These are phyloP conservation scores for Chlorophyllum brunneum DNA, from an alignment of 768 basidiomycete species.

Conservation along the genomic window DNA sequence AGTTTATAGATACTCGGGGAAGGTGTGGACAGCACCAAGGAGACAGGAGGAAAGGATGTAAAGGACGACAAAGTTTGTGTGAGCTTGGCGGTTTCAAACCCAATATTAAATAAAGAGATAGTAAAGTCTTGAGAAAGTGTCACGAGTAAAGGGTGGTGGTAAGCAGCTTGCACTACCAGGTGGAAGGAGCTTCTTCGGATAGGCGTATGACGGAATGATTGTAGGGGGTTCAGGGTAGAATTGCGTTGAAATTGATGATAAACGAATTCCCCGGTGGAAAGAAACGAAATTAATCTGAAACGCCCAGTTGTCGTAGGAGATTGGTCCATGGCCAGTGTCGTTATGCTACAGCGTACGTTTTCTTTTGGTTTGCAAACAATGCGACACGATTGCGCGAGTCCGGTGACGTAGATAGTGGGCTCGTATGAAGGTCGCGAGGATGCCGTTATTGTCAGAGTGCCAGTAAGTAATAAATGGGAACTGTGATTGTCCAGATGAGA, in stretches of 20 bases:
- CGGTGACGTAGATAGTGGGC: conserved; percentile 36
- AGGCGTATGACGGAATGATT: conserved; percentile 48
- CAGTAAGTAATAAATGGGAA: conserved; percentile 54
- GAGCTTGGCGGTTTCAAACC: conserved; percentile 44
- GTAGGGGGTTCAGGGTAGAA: conserved; percentile 35
- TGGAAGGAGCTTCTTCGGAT: conserved; percentile 34
- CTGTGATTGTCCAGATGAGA: conserved; percentile 14
- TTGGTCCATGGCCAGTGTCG: conserved; percentile 72
- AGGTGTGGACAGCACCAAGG: conserved; percentile 70
- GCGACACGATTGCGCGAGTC: conserved; percentile 31
- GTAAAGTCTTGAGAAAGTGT: conserved; percentile 65
- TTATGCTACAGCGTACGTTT: conserved; percentile 39
- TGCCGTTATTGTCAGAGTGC: conserved; percentile 55
- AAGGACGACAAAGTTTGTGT: conserved; percentile 72
- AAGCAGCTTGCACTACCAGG: conserved; percentile 62
- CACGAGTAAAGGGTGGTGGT: conserved; percentile 75
- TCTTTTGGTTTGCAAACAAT: conserved; percentile 40
- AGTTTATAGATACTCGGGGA: conserved; percentile 63
- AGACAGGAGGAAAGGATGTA: conserved; percentile 76
- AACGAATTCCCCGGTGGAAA: conserved; percentile 67
- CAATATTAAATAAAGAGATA: conserved; percentile 71
- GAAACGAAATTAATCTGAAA: conserved; percentile 52
- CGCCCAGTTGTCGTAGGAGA: conserved; percentile 46
- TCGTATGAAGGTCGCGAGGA: conserved; percentile 34
- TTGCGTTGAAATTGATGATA: conserved; percentile 52